Base-by-base conservation (phyloP, 495 filamentous ascomycete genomes). In the Apodospora peruviana region DNA sequence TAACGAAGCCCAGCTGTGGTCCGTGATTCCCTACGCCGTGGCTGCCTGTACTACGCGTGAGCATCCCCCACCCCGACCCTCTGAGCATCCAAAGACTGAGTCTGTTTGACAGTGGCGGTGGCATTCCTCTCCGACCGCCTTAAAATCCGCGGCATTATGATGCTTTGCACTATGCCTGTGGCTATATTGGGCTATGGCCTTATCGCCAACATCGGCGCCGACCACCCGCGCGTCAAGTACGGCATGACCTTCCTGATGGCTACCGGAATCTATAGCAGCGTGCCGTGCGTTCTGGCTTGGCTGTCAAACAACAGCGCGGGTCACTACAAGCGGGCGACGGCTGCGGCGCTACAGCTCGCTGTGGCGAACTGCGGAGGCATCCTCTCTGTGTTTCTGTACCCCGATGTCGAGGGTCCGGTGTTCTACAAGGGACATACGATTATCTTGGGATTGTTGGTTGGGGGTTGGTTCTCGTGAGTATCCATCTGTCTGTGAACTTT, bases 241-340 rank as follows among this genome's bases (percentile, higher is more conserved):
- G 68, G 81, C 21, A 87, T 88, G 55, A 89, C 84, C 3, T 86
- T 87, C 59, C 76, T 93, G 40, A 85, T 84, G 56, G 70, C 73
- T 20, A 70, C 65, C 11, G 88, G 88, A 23, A 84, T 94, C 58
- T 94, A 91, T 59, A 86, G 87, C 8, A 78, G 80, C 34, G 81
- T 87, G 10, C 87, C 87, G 1, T 81, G 85, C 40, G 80, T 87
- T 18, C 73, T 94, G 4, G 85, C 82, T 0, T 94, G 88, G 88
- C 65, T 68, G 43, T 67, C 68, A 8, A 74, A 74, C 45, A 74
- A 74, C 47, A 72, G 69, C 16, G 68, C 71, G 18, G 71, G 71
- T 0, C 69, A 72, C 45, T 72, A 72, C 52, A 72, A 72, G 53
- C 54, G 71, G 34, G 68, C 68, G 1, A 74, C 71, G 1, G 69